Evolutionary conservation across 2,329 filamentous ascomycete genomes (phyloP), one percentile per base, ranked within the genome.

Genomic region (Xylaria hypoxylon): DNA sequence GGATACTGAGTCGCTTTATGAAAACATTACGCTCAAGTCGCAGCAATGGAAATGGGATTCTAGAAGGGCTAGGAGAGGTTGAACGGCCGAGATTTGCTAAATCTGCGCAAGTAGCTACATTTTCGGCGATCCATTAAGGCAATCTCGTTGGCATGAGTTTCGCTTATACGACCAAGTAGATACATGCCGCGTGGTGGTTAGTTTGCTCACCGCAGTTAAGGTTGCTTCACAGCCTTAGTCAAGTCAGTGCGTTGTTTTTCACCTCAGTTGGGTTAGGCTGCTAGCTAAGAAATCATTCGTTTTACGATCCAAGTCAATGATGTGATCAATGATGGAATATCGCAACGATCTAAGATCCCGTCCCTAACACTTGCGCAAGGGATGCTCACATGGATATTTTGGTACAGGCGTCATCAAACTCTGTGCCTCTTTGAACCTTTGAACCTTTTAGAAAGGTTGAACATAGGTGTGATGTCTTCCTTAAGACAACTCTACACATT

Each of bases 211-310:
- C 13, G 19, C 38, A 52, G 40, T 48, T 13, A 28, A 45, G 22
- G 52, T 59, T 33, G 45, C 45, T 65, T 45, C 19, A 51, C 56
- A 26, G 53, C 56, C 24, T 44, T 58, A 7, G 24, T 24, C 50
- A 61, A 64, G 44, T 48, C 33, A 33, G 15, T 59, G 63, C 57
- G 60, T 68, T 70, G 58, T 57, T 64, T 62, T 59, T 48, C 19
- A 50, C 35, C 50, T 59, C 24, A 52, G 57, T 59, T 53, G 48
- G 33, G 57, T 59, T 53, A 53, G 33, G 51, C 19, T 26, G 7
- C 52, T 66, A 66, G 53, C 42, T 65, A 61, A 28, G 42, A 63
- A 68, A 48, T 44, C 42, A 50, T 62, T 68, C 47, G 24, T 55
- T 64, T 58, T 59, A 56, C 26, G 59, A 65, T 40, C 35, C 26